Evolutionary conservation across 2,329 filamentous ascomycete genomes (phyloP), one percentile per base, ranked within the genome.

Genomic region (Xylariaceae sp.): DNA sequence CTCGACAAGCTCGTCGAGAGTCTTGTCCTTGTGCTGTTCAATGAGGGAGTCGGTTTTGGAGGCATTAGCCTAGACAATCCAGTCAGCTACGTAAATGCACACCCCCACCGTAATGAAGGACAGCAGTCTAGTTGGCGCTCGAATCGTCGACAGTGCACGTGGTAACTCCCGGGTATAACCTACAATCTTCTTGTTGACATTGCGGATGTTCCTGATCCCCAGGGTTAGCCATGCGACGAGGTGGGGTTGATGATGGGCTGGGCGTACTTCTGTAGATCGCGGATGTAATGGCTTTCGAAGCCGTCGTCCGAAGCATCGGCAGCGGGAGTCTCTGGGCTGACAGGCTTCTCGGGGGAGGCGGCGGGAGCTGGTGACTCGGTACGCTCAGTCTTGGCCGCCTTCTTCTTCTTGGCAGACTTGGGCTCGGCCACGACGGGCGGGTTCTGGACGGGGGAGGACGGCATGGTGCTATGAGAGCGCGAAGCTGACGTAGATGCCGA

Each of bases 121-220:
- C 54, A 55, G 42, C 56, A 6, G 35, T 11, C 34, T 18, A 18
- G 44, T 45, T 56, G 39, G 35, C 9, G 23, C 48, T 4, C 6
- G 9, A 7, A 15, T 15, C 13, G 15, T 51, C 30, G 11, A 15
- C 15, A 34, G 34, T 54, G 10, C 6, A 11, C 3, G 35, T 23
- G 6, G 48, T 51, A 73, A 15, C 2, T 10, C 34, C 17, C 17
- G 17, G n/a, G 44, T 35, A 48, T 39, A 57, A 79, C 89, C 78
- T 77, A 96, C 90, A 70, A 97, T 87, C 78, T 97, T 97, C 84
- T 97, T 97, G 80, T 87, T 89, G 71, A 94, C 79, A 75, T 94
- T 96, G 72, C 93, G 92, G 69, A 97, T 89, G 75, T 85, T 91
- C 82, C 92, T 96, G 66, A 23, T 10, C 51, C 51, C 34, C 47